Evolutionary conservation across 2,329 filamentous ascomycete species (phyloP).

Genomic region (Clarireedia paspali): DNA sequence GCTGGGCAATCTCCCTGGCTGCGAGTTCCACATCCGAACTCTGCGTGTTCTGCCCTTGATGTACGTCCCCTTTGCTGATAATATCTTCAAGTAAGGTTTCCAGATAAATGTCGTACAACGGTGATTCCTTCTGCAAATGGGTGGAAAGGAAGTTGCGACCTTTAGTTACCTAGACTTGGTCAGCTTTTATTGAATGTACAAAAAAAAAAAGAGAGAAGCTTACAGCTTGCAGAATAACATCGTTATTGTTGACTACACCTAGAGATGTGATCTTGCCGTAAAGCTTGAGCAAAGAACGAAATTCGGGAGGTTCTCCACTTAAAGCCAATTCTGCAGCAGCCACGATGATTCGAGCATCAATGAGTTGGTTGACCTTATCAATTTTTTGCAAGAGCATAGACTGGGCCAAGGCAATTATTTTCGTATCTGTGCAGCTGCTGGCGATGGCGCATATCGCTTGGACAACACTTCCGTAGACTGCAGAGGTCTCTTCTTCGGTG

Average conservation of each 20-base stretch:
- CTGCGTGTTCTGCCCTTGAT: constrained; percentile 64
- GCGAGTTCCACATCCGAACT: constrained; percentile 76
- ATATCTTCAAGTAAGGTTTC: constrained; percentile 78
- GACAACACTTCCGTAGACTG: constrained; percentile 82
- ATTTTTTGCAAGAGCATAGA: constrained; percentile 97
- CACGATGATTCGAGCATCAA: constrained; percentile 79
- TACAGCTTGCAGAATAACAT: constrained; percentile 63
- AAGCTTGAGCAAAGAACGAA: constrained; percentile 77
- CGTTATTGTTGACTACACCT: constrained; percentile 62
- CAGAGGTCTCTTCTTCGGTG: constrained; percentile 70
- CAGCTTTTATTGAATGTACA: constrained; percentile 5
- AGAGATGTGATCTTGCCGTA: constrained; percentile 70
- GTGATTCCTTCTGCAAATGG: constrained; percentile 59
- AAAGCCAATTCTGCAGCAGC: constrained; percentile 74
- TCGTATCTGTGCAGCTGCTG: constrained; percentile 71
- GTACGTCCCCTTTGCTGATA: constrained; percentile 82
- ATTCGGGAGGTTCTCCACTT: constrained; percentile 70
- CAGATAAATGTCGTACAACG: constrained; percentile 76
- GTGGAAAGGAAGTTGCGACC: constrained; percentile 73
- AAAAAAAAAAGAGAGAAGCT: constrained; percentile 27
- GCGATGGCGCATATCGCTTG: constrained; percentile 91
- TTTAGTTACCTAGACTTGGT: constrained; percentile 51
- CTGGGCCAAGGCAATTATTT: constrained; percentile 86
- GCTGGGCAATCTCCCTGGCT: constrained; percentile 77
- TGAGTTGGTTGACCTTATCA: constrained; percentile 68